A percentile compares a stretch with the other conserved stretches of the same genome.
phyloP scores from a whole-genome alignment of 768 basidiomycete genomes.

The Hericium coralloides region DNA sequence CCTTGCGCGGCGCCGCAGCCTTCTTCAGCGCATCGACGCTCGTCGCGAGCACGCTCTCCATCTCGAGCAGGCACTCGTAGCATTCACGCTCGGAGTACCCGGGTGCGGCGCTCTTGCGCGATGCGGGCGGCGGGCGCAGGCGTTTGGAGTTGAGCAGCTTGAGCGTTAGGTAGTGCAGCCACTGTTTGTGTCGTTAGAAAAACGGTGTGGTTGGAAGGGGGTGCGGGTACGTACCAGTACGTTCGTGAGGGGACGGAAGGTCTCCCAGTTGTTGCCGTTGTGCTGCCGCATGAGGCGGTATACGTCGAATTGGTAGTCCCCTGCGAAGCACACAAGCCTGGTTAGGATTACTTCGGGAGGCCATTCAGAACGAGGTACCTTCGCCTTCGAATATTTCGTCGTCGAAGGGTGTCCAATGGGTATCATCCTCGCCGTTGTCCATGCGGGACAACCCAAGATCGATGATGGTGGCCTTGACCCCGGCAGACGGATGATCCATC shows the following conservation, averaged over 20 bases:
- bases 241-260: slow-evolving; percentile 77
- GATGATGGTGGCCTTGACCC: slow-evolving; percentile 78
- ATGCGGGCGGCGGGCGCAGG: slow-evolving; percentile 42
- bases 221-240: slow-evolving; percentile 57
- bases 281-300: slow-evolving; percentile 80
- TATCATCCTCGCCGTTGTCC: slow-evolving; percentile 42
- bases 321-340: slow-evolving; percentile 26
- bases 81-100: slow-evolving; percentile 59
- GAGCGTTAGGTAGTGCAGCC: slow-evolving; percentile 77
- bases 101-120: slow-evolving; percentile 20
- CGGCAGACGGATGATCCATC: slow-evolving; percentile 63
- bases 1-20: slow-evolving; percentile 18
- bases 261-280: slow-evolving; percentile 59
- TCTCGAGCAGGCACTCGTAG: slow-evolving; percentile 57
- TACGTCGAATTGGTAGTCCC: slow-evolving; percentile 91
- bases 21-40: slow-evolving; percentile 33
- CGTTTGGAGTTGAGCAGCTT: slow-evolving; percentile 69
- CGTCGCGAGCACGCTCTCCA: slow-evolving; percentile 48
- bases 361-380: slow-evolving; percentile 34
- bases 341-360: neutral
- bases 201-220: neutral
- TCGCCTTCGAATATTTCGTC: slow-evolving; percentile 88
- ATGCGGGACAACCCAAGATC: slow-evolving; percentile 91
- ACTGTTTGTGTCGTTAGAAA: slow-evolving; percentile 37
- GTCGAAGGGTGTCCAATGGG: slow-evolving; percentile 79